Evolutionary conservation across 208 protist species (phyloP).

Genomic region (Vickermania ingenoplastis): DNA sequence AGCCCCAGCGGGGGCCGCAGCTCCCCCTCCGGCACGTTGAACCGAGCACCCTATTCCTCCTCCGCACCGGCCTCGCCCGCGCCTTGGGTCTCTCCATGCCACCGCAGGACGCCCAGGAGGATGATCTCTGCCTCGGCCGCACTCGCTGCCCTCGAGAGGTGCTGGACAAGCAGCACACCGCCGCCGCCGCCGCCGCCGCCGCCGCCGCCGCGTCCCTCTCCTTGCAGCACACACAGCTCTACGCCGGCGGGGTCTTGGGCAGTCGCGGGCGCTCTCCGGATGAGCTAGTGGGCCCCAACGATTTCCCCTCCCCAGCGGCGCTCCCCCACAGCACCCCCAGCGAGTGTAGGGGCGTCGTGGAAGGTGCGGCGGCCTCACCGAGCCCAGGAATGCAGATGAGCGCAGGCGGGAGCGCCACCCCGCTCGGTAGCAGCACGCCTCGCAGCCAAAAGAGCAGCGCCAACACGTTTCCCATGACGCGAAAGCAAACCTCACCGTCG

Average conservation of each 20-base stretch:
- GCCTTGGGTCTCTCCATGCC: slow-evolving; percentile 19
- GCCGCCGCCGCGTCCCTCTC: not conserved
- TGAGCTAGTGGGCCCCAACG: not conserved
- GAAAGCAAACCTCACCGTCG: too few species aligned
- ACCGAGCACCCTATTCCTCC: slow-evolving; percentile 6
- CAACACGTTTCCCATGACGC: too few species aligned
- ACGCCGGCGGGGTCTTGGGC: not conserved
- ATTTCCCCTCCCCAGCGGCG: not conserved
- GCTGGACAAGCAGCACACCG: slow-evolving; percentile 4
- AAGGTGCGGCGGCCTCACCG: not conserved
- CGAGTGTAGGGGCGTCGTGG: too few species aligned
- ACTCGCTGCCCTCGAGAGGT: not conserved
- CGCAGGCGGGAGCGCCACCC: not conserved
- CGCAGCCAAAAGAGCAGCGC: too few species aligned
- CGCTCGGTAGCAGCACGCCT: too few species aligned
- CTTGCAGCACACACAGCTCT: not conserved
- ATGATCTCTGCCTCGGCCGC: slow-evolving; percentile 9
- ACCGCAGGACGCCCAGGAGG: not conserved
- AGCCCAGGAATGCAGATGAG: not conserved
- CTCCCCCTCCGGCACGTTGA: not conserved
- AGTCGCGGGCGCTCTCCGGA: not conserved
- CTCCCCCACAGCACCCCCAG: not conserved
- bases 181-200: not conserved
- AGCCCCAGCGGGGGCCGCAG: not conserved
- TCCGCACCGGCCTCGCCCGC: slow-evolving; percentile 23